Conservation (phyloP, 2,329 filamentous ascomycete genomes). For the Fusarium verrucosum region DNA sequence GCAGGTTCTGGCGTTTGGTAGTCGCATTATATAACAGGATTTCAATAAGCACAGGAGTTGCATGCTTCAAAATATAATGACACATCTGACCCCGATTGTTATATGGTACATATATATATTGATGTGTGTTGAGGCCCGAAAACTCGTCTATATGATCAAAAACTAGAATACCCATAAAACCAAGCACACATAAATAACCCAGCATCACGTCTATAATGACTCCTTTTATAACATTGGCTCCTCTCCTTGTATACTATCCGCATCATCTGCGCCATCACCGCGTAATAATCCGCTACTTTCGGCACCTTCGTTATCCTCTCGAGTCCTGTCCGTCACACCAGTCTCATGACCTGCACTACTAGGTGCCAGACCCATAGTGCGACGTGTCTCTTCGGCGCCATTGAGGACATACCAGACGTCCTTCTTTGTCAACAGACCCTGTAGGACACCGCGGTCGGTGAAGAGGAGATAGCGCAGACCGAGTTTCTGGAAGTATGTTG, state of each 20-base stretch:
- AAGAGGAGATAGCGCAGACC: slow-evolving; percentile 92
- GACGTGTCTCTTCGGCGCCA: slow-evolving; percentile 71
- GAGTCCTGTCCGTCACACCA: slow-evolving; percentile 47
- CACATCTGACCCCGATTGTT: neutral
- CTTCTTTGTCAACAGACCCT: slow-evolving; percentile 94
- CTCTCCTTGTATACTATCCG: slow-evolving; percentile 43
- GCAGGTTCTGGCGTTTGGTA: slow-evolving; percentile 21
- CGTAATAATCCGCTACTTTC: slow-evolving; percentile 57
- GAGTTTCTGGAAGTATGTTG: slow-evolving; percentile 93
- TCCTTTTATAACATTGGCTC: slow-evolving; percentile 42
- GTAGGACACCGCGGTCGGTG: slow-evolving; percentile 79
- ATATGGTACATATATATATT: neutral
- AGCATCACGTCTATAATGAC: neutral
- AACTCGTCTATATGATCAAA: slow-evolving; percentile 1
- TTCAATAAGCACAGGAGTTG: slow-evolving; percentile 3
- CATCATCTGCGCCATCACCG: slow-evolving; percentile 49
- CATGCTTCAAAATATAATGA: slow-evolving; percentile 1
- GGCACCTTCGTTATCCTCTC: slow-evolving; percentile 48
- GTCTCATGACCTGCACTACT: slow-evolving; percentile 40
- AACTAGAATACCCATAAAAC: slow-evolving; percentile 2
- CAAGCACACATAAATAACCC: slow-evolving; percentile 10
- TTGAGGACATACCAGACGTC: slow-evolving; percentile 95
- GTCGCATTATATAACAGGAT: neutral
- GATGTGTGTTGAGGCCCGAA: neutral
- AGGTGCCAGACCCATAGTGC: slow-evolving; percentile 47